Evolutionary conservation across 1,284 basidiomycete genomes (phyloP).

Genomic region (Ceratobasidium sp.): DNA sequence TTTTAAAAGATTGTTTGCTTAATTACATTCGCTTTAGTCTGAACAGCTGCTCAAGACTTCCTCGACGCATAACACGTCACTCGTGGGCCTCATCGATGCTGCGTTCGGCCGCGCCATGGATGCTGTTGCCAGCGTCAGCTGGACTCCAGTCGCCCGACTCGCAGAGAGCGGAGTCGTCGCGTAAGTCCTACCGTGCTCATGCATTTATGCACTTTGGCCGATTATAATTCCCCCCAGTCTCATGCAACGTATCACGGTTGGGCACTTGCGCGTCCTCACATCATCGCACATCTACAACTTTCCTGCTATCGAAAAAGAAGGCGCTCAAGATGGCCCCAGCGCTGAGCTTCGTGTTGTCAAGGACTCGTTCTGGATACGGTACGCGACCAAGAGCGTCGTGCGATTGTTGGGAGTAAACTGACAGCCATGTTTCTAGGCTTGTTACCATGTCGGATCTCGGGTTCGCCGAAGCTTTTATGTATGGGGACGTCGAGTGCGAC

Average conservation of each 20-base stretch:
- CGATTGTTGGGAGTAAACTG: not conserved
- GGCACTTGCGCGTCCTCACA: conserved; percentile 65
- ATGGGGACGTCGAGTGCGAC: conserved; percentile 65
- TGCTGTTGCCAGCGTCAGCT: conserved; percentile 13
- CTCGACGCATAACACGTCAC: conserved; percentile 18
- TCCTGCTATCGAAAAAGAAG: conserved; percentile 53
- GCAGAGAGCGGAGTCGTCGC: conserved; percentile 64
- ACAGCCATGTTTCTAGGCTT: conserved; percentile 64
- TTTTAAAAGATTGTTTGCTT: not conserved
- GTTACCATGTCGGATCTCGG: conserved; percentile 81
- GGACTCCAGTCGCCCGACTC: conserved; percentile 52
- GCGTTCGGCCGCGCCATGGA: conserved; percentile 22
- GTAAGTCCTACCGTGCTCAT: conserved; percentile 55
- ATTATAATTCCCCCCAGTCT: conserved; percentile 56
- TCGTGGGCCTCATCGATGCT: conserved; percentile 21
- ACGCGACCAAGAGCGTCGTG: not conserved
- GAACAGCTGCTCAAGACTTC: conserved; percentile 35
- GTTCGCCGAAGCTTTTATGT: conserved; percentile 72
- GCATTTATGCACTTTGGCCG: conserved; percentile 13
- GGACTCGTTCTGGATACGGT: conserved; percentile 78
- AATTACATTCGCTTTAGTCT: conserved; percentile 6
- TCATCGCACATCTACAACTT: conserved; percentile 64
- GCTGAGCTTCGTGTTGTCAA: conserved; percentile 76
- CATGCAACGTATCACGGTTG: conserved; percentile 65
- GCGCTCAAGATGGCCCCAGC: conserved; percentile 46